Base-by-base conservation (phyloP, 345 rosid species). In the Gossypium rotundifolium region DNA sequence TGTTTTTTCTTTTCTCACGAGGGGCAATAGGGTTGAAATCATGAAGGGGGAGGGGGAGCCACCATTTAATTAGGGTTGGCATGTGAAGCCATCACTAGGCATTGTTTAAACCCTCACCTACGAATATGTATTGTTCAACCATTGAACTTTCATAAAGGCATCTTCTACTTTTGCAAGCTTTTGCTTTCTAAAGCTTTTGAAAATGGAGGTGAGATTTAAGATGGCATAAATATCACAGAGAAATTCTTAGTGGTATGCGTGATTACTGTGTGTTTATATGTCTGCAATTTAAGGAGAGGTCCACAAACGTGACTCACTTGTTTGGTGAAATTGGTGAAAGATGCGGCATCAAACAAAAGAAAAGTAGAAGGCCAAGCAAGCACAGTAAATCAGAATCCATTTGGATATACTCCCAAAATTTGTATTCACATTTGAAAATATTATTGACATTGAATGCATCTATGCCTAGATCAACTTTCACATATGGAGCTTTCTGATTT, bases 141-240 rank as follows among this genome's bases (percentile, higher is more conserved):
- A 46, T 73, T 78, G 77, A 33, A 78, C 91, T 85, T 84, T 87
- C 82, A 71, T 87, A 80, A 83, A 85, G 85, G 74, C 63, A 69
- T 3, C 22, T 44, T 3, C 18, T 38, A 14, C 84, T 84, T 84
- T 81, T 23, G 13, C 12, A 55, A 55, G 12, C 0, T 55, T 55
- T 55, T 18, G 25, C 23, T 18, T 18, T 53, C 20, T 51, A 17
- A 51, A 5, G 22, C 22, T 17, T 53, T 53, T 14, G 16, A 51
- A 16, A 16, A 17, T 52, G 20, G 54, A 13, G 54, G 16, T 52
- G 57, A 5, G 9, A 17, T 16, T 52, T 0, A 52, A 5, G 55
- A 52, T 52, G 55, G 20, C 40, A 33, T 33, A 33, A 4, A 33
- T 33, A 33, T 33, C 40, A 33, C 40, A 4, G 38, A 4, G 38